These are phyloP conservation scores for Cronartium quercuum DNA, from an alignment of 1,284 basidiomycete genomes.

Conservation along the genomic window DNA sequence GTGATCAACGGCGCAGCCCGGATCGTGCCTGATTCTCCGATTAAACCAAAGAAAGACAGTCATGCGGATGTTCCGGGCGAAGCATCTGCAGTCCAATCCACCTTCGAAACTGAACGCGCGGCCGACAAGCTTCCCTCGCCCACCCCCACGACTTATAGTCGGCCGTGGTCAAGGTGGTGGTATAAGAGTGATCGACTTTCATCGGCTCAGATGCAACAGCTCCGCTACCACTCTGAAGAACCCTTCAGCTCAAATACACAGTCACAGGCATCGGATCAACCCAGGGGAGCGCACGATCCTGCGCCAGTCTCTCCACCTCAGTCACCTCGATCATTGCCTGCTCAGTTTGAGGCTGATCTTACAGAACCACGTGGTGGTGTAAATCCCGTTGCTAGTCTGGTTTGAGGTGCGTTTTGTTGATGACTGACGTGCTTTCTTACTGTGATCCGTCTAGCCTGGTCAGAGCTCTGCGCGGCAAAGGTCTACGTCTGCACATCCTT, in stretches of 20 bases:
- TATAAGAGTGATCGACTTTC: slow-evolving; percentile 15
- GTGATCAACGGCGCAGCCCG: slow-evolving; percentile 41
- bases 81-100: too few species aligned
- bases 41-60: background rate
- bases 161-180: slow-evolving; percentile 37
- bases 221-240: background rate
- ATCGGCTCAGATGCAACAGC: slow-evolving; percentile 4
- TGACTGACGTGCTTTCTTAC: too few species aligned
- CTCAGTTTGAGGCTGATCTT: background rate
- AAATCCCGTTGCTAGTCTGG: background rate
- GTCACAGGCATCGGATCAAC: background rate
- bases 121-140: background rate
- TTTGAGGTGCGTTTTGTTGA: too few species aligned
- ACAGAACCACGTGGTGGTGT: slow-evolving; percentile 4
- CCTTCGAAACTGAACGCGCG: too few species aligned
- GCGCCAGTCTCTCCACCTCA: background rate
- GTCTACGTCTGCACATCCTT: slow-evolving; percentile 39
- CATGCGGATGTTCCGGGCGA: background rate
- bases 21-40: background rate
- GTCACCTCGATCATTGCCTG: slow-evolving; percentile 3
- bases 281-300: background rate
- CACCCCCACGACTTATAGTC: background rate
- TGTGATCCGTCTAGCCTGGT: slow-evolving; percentile 6
- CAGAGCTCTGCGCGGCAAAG: background rate
- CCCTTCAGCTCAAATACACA: slow-evolving; percentile 2